phyloP scores from a whole-genome alignment of 345 rosid species.

The Carallia pectinifolia region DNA sequence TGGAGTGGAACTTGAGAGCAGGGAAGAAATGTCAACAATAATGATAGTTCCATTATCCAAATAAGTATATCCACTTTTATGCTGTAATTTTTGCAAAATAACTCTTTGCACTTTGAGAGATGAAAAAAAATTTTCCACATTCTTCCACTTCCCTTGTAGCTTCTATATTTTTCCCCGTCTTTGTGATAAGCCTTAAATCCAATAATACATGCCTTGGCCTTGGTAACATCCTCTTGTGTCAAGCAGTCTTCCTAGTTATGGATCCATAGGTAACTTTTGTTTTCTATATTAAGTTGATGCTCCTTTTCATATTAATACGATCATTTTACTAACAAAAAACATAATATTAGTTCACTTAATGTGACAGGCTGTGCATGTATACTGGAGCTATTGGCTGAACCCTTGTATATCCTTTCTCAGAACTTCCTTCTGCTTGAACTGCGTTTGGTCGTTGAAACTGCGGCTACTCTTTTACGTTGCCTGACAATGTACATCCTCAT shows the following conservation, averaged over 20 bases:
- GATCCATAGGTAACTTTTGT: background rate
- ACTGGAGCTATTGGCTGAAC: slow-evolving; percentile 90
- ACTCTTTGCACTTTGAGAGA: background rate
- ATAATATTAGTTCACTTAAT: slow-evolving; percentile 8
- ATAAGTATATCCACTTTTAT: background rate
- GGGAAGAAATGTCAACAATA: background rate
- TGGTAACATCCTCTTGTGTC: no score
- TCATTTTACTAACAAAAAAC: background rate
- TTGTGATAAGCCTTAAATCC: no score
- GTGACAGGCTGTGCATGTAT: slow-evolving; percentile 77
- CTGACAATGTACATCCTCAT: slow-evolving; percentile 67
- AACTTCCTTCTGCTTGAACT: slow-evolving; percentile 64
- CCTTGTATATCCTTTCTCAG: slow-evolving; percentile 83
- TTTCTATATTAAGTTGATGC: background rate
- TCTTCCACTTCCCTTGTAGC: no score
- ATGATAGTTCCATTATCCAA: background rate
- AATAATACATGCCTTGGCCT: no score
- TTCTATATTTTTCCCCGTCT: no score
- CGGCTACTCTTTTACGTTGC: slow-evolving; percentile 78
- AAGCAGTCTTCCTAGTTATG: no score
- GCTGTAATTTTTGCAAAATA: background rate
- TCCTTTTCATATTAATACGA: background rate
- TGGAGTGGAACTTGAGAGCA: background rate
- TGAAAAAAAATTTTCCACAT: no score
- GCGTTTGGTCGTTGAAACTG: slow-evolving; percentile 76